Base-by-base conservation (phyloP, 2,329 filamentous ascomycete species). In the Eutypa lata region DNA sequence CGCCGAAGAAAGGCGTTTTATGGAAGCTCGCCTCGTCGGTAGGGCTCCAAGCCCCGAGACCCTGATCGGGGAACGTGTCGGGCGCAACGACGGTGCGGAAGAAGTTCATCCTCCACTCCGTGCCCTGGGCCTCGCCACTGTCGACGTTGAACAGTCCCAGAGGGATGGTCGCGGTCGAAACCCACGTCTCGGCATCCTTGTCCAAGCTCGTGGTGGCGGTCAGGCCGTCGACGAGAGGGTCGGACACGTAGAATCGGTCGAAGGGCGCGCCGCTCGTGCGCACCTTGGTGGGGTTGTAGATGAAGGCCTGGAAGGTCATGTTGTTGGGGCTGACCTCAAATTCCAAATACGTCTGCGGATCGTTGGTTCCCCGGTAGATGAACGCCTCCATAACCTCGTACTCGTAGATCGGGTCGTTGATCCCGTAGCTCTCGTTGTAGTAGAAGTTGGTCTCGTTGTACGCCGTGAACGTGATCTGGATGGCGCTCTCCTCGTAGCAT, bases 321-420 rank as follows among this genome's bases (percentile, higher is more conserved):
- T 80, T 79, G 68, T 77, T 76, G 48, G 77, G 77, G 60, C 64
- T 77, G 42, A 80, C 71, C 62, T 80, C 77, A 58, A 77, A 76
- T 65, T 80, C 77, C 53, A 80, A 67, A 59, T 80, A 80, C 1
- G 71, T 76, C 64, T 73, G 68, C 0, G 77, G 77, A 61, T 78
- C 74, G 38, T 70, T 68, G 54, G 66, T 72, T 49, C 77, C 77
- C 33, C 64, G 69, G 60, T 73, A 68, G 56, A 80, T 71, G 59
- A 80, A 80, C 11, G 71, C 71, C 58, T 79, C 77, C 72, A 80
- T 76, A 35, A 79, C 76, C 57, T 79, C 74, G 60, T 79, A 79
- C 50, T 71, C 58, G 68, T 71, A 80, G 48, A 80, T 74, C 44
- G 72, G 67, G 47, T 72, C 75, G 55, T 80, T 79, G 43, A 70